Conservation (phyloP, 2,329 filamentous ascomycete genomes). For the Elsinoe arachidis region DNA sequence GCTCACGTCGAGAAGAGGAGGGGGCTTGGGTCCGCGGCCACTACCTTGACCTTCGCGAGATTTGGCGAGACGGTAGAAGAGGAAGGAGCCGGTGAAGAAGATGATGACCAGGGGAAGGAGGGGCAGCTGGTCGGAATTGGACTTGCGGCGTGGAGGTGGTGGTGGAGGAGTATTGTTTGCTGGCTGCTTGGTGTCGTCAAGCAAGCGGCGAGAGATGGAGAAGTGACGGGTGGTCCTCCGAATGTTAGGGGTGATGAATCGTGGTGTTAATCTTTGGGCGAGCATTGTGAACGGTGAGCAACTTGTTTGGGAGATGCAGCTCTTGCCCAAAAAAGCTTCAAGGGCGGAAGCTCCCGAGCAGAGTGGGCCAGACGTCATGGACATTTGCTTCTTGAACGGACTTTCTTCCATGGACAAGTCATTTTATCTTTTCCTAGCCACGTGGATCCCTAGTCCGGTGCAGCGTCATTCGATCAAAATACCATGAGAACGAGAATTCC, state of each 20-base stretch:
- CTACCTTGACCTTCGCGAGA: constrained; percentile 32
- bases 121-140: constrained; percentile 30
- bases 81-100: constrained; percentile 36
- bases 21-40: constrained; percentile 22
- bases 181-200: background rate
- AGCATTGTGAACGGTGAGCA: constrained; percentile 6
- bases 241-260: background rate
- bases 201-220: background rate
- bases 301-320: constrained; percentile 6
- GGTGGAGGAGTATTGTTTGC: constrained; percentile 8
- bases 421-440: too few species aligned
- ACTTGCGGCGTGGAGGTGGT: constrained; percentile 14
- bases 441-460: too few species aligned
- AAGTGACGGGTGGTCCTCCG: background rate
- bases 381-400: background rate
- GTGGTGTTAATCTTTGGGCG: background rate
- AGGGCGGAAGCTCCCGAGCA: background rate
- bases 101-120: constrained; percentile 40
- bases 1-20: constrained; percentile 5
- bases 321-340: background rate
- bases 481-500: too few species aligned
- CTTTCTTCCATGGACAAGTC: too few species aligned
- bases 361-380: background rate
- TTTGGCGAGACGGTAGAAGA: constrained; percentile 41
- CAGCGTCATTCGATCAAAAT: too few species aligned